Evolutionary conservation across 129 eudicot genomes (phyloP), one percentile per base, ranked within the genome.

Genomic region (Lonicera japonica): DNA sequence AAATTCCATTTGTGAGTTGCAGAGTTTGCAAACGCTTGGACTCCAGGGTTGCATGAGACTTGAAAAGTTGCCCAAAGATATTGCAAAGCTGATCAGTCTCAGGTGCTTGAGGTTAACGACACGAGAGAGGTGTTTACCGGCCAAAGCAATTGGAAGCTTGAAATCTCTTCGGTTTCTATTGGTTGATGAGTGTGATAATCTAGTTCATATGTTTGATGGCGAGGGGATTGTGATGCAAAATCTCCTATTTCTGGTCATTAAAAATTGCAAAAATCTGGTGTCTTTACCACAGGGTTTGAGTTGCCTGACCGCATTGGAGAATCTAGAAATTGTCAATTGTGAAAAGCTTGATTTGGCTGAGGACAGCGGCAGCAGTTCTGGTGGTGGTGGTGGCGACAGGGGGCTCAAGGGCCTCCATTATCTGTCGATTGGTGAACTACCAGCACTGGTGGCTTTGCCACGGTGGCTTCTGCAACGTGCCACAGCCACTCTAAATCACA

Each of bases 161-260:
- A 64, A 61, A 17, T 66, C 56, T 5, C 74, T 75, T n/a, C 70
- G 72, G 0, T 73, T 40, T 3, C 45, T 75, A 25, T 62, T 48
- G 14, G 69, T 75, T 15, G 38, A 61, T 17, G 56, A 58, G 16
- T 75, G 80, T 62, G 63, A 48, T n/a, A 24, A 36, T 46, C 63
- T 75, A n/a, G 56, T 2, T 16, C 18, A 1, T 51, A 7, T 51
- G 20, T 3, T 47, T 47, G 53, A 47, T 10, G 53, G 15, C 15
- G 53, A 10, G 11, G 53, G 53, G 53, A 47, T 47, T 17, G 4
- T 11, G 15, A 47, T 7, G 53, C 16, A 47, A 15, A 15, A 15
- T 7, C 11, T 9, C 53, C 53, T 47, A 15, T 22, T 22, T 51
- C 22, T 2, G 56, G 18, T 16, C 56, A 6, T 51, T 51, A 17